Evolutionary conservation across 2,329 filamentous ascomycete species (phyloP).

Genomic region (Lasiodiplodia citricola): DNA sequence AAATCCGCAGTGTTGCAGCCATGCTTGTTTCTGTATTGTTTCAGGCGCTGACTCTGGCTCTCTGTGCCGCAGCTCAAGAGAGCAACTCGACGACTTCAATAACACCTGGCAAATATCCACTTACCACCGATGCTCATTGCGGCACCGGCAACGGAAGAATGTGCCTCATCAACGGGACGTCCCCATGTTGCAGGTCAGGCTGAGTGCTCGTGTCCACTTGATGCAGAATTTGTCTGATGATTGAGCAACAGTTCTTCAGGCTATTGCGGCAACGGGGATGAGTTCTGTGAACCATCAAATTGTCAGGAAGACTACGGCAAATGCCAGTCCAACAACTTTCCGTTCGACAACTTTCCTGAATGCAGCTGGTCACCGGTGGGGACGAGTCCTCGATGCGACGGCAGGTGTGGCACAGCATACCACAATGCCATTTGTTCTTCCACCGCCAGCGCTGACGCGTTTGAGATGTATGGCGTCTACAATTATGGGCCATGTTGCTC

Average conservation of each 20-base stretch:
- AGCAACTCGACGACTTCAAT: background rate
- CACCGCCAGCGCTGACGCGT: background rate
- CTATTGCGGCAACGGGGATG: background rate
- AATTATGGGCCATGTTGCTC: constrained; percentile 17
- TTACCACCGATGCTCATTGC: background rate
- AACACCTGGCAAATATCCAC: background rate
- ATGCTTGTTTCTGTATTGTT: no score
- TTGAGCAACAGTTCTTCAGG: background rate
- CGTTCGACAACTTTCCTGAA: background rate
- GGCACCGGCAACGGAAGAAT: background rate
- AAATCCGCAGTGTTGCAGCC: no score
- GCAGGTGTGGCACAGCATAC: constrained; percentile 7
- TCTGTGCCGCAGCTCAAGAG: no score
- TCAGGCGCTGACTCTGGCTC: no score
- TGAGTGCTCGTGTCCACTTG: background rate
- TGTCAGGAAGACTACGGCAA: background rate
- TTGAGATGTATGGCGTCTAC: constrained; percentile 1
- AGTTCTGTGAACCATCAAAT: background rate
- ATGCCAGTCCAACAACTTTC: background rate
- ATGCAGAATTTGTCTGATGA: background rate
- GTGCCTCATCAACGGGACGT: background rate
- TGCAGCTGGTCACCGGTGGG: constrained; percentile 3
- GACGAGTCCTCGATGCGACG: constrained; percentile 19
- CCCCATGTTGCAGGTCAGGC: constrained; percentile 5
- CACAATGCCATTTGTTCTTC: background rate